These are phyloP conservation scores for Umbilicus rupestris DNA, from an alignment of 164 flowering plant species.

Conservation along the genomic window DNA sequence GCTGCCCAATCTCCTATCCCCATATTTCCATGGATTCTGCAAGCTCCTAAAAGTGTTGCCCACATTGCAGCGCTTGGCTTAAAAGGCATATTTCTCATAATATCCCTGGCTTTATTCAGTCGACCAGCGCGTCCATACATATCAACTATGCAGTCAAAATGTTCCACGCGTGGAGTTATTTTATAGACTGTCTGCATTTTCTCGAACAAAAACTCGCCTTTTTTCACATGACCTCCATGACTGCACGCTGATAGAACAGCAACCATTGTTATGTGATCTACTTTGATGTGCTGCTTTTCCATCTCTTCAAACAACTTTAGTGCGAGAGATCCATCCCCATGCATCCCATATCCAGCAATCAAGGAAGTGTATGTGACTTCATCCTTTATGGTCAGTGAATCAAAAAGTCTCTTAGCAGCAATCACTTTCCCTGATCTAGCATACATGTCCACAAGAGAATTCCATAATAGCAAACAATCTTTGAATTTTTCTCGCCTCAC, in stretches of 20 bases:
- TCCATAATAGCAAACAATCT: constrained; percentile 40
- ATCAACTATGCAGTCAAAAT: constrained; percentile 55
- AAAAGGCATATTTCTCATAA: constrained; percentile 37
- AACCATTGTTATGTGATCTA: constrained; percentile 57
- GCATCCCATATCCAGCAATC: constrained; percentile 57
- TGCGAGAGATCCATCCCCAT: constrained; percentile 38
- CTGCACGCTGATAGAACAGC: constrained; percentile 62
- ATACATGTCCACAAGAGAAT: constrained; percentile 59
- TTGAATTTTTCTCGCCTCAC: constrained; percentile 22
- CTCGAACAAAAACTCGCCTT: constrained; percentile 34
- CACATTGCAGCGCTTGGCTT: constrained; percentile 44
- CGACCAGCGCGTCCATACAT: constrained; percentile 57
- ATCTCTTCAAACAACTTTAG: constrained; percentile 45
- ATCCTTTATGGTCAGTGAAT: constrained; percentile 33
- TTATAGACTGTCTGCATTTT: constrained; percentile 29
- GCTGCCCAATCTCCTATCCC: constrained; percentile 32
- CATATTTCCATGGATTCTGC: constrained; percentile 24
- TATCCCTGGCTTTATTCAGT: constrained; percentile 31
- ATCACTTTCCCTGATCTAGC: constrained; percentile 42
- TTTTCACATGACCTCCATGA: constrained; percentile 42
- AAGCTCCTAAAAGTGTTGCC: constrained; percentile 40
- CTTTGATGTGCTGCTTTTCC: constrained; percentile 26
- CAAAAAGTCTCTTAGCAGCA: constrained; percentile 38
- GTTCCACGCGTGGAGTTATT: constrained; percentile 41
- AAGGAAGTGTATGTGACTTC: constrained; percentile 51